phyloP scores from a whole-genome alignment of 2,329 filamentous ascomycete genomes.

The Ilyonectria sp. region DNA sequence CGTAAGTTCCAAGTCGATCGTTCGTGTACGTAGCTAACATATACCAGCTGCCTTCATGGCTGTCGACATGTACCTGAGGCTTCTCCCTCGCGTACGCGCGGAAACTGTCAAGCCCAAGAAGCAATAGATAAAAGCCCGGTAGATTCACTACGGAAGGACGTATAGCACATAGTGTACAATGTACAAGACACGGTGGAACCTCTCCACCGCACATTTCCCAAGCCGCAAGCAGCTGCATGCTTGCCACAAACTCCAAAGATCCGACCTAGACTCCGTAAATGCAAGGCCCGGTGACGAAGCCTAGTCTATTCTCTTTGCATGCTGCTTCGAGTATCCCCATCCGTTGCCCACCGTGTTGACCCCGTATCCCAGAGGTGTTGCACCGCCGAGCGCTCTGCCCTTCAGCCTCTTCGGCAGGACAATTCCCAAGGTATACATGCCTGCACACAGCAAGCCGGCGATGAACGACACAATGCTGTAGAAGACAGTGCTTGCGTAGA shows the following conservation, averaged over 20 bases:
- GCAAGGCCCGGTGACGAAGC: slow-evolving; percentile 26
- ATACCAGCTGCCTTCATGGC: slow-evolving; percentile 64
- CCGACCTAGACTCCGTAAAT: slow-evolving; percentile 43
- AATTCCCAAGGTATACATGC: slow-evolving; percentile 73
- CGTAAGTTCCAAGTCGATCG: slow-evolving; percentile 59
- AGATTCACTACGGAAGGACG: slow-evolving; percentile 3
- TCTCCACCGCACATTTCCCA: slow-evolving; percentile 29
- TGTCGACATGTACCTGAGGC: slow-evolving; percentile 69
- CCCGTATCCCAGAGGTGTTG: slow-evolving; percentile 71
- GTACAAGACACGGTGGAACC: slow-evolving; percentile 27
- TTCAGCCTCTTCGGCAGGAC: slow-evolving; percentile 69
- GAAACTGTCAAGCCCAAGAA: slow-evolving; percentile 57
- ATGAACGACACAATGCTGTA: slow-evolving; percentile 73
- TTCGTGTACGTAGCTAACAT: slow-evolving; percentile 5
- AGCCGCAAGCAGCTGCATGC: slow-evolving; percentile 34
- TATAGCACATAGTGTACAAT: slow-evolving; percentile 21
- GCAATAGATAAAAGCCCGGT: slow-evolving; percentile 30
- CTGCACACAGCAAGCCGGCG: slow-evolving; percentile 68
- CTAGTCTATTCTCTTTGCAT: slow-evolving; percentile 68
- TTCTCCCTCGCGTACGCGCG: slow-evolving; percentile 60
- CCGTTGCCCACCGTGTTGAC: slow-evolving; percentile 69
- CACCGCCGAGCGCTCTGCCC: slow-evolving; percentile 67
- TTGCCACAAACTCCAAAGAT: slow-evolving; percentile 34
- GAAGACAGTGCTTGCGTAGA: slow-evolving; percentile 75
- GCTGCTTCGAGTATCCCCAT: slow-evolving; percentile 64